Conservation (phyloP, 306 rosid species). For the Fagus crenata region DNA sequence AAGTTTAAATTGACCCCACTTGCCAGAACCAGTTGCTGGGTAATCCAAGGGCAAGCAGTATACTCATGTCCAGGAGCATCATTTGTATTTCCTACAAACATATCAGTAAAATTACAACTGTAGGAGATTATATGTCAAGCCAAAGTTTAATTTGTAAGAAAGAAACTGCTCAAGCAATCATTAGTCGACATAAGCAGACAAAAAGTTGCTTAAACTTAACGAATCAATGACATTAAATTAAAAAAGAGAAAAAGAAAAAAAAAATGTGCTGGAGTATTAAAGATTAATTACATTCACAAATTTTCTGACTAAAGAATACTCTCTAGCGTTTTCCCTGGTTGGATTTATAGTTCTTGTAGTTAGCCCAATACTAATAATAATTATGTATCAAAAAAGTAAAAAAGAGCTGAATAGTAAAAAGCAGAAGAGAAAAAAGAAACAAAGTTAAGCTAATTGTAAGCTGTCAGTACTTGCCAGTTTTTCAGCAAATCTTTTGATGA, state of each 20-base stretch:
- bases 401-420: not conserved
- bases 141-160: not conserved
- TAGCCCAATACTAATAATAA: not conserved
- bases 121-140: constrained; percentile 1
- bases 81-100: not conserved
- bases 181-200: not conserved
- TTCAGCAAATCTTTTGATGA: not conserved
- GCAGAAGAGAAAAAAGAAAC: not conserved
- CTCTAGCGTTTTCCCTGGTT: not conserved
- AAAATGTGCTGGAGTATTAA: not conserved
- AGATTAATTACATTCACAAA: not conserved
- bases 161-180: not conserved
- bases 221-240: not conserved
- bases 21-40: too few species aligned
- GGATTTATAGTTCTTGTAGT: constrained; percentile 4
- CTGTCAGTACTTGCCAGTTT: not conserved
- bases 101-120: not conserved
- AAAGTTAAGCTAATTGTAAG: not conserved
- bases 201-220: not conserved
- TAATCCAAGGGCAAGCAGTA: too few species aligned
- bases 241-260: not conserved
- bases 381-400: not conserved
- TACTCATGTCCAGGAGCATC: not conserved
- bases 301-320: not conserved
- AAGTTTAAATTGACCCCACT: not conserved